These are phyloP conservation scores for Podospora sp. DNA, from an alignment of 495 filamentous ascomycete species.

Conservation along the genomic window DNA sequence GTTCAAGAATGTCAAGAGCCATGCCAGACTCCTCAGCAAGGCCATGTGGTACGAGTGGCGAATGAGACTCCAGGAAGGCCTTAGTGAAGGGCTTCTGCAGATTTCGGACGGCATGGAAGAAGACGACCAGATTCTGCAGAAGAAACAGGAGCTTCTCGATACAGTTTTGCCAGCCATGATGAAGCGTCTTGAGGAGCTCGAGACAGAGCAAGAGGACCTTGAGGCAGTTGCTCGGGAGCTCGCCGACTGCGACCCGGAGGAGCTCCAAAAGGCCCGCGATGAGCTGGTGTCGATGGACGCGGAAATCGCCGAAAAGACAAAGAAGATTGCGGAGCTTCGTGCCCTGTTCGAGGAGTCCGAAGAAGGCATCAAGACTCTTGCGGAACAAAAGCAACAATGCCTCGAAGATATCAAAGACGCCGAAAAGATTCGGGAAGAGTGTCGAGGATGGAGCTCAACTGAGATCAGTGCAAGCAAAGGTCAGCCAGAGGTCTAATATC, in stretches of 20 bases:
- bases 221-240: constrained; percentile 74
- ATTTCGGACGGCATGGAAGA: constrained; percentile 74
- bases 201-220: constrained; percentile 63
- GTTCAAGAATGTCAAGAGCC: constrained; percentile 93
- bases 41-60: constrained; percentile 98
- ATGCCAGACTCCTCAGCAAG: constrained; percentile 85
- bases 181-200: constrained; percentile 59
- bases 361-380: constrained; percentile 57
- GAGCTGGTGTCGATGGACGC: constrained; percentile 65
- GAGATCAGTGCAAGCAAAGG: constrained; percentile 77
- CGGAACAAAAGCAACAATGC: constrained; percentile 68
- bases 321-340: constrained; percentile 64
- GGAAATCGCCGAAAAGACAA: constrained; percentile 68
- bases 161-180: constrained; percentile 65
- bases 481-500: constrained; percentile 39
- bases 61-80: constrained; percentile 81
- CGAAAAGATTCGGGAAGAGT: constrained; percentile 82
- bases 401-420: constrained; percentile 77
- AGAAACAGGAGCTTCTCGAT: constrained; percentile 68
- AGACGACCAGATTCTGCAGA: constrained; percentile 68
- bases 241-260: constrained; percentile 75
- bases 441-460: constrained; percentile 79
- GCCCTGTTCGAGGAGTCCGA: constrained; percentile 65
- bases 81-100: constrained; percentile 75
- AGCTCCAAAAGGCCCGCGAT: constrained; percentile 67